phyloP scores from a whole-genome alignment of 2,329 filamentous ascomycete genomes.

The Escovopsis sp. region DNA sequence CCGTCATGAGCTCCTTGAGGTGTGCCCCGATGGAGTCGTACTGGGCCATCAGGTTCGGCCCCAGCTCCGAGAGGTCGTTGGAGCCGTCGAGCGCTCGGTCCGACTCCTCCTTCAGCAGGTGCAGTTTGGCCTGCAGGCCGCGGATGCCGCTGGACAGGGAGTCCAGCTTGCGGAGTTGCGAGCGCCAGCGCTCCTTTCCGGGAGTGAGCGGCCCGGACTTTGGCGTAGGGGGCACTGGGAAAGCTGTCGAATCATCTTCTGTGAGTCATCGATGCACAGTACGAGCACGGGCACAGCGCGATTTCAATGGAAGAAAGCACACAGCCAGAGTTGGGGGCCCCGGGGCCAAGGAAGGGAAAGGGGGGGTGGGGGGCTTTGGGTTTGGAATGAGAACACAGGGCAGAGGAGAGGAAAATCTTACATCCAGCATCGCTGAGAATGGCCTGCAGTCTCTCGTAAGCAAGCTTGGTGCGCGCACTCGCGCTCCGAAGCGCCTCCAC shows the following conservation, averaged over 20 bases:
- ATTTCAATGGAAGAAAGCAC: conserved; percentile 5
- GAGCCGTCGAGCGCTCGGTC: conserved; percentile 64
- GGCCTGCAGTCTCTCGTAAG: conserved; percentile 49
- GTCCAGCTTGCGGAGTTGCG: conserved; percentile 77
- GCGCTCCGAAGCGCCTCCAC: conserved; percentile 59
- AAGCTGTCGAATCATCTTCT: conserved; percentile 25
- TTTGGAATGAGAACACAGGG: too few relatives aligned
- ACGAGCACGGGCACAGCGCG: not conserved
- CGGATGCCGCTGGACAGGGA: conserved; percentile 82
- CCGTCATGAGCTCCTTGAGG: conserved; percentile 61
- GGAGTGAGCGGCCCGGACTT: conserved; percentile 47
- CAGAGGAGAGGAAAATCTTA: conserved; percentile 29
- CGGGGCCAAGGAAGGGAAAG: too few relatives aligned
- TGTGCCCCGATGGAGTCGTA: conserved; percentile 92
- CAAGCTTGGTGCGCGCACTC: conserved; percentile 43
- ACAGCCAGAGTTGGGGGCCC: too few relatives aligned
- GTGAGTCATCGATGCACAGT: too few relatives aligned
- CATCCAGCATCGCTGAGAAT: conserved; percentile 70
- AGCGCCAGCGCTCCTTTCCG: conserved; percentile 68
- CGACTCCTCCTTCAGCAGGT: conserved; percentile 80
- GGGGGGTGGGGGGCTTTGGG: too few relatives aligned
- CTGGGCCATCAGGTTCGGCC: conserved; percentile 65
- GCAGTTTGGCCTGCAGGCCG: conserved; percentile 86
- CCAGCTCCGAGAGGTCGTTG: conserved; percentile 58
- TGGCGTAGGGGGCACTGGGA: conserved; percentile 39